Evolutionary conservation across 768 basidiomycete species (phyloP).

Genomic region (Boletus pseudo-olivaceus): DNA sequence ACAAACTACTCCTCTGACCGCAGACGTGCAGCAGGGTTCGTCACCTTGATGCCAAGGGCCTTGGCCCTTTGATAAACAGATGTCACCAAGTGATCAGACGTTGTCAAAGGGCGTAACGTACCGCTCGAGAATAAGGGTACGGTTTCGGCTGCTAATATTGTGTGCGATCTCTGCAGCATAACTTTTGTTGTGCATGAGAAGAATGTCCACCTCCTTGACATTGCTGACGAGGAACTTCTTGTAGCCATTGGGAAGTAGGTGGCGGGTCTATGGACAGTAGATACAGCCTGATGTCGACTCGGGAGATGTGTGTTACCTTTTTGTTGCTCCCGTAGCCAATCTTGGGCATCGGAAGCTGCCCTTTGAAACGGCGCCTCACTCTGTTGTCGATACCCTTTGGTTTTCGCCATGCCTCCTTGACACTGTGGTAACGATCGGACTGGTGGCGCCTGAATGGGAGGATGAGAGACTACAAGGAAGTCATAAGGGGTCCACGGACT

Average conservation of each 20-base stretch:
- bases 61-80: slow-evolving; percentile 56
- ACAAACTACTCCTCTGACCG: slow-evolving; percentile 85
- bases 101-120: slow-evolving; percentile 31
- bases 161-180: slow-evolving; percentile 97
- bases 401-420: slow-evolving; percentile 99
- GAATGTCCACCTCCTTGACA: slow-evolving; percentile 87
- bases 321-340: slow-evolving; percentile 78
- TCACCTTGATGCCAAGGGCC: slow-evolving; percentile 87
- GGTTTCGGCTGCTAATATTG: slow-evolving; percentile 94
- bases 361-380: slow-evolving; percentile 92
- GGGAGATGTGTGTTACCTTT: slow-evolving; percentile 54
- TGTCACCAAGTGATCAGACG: slow-evolving; percentile 6
- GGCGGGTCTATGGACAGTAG: slow-evolving; percentile 62
- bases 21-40: slow-evolving; percentile 87
- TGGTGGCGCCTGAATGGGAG: slow-evolving; percentile 81
- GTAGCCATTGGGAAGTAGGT: slow-evolving; percentile 91
- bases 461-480: slow-evolving; percentile 12
- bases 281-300: slow-evolving; percentile 1
- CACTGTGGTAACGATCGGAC: slow-evolving; percentile 94
- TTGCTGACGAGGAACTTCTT: slow-evolving; percentile 97
- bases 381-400: slow-evolving; percentile 99
- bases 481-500: slow-evolving; percentile 50
- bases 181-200: slow-evolving; percentile 96
- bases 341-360: slow-evolving; percentile 94
- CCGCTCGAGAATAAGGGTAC: slow-evolving; percentile 86